Conservation (phyloP, 805 yeast species). For the Grigorovia humatica region DNA sequence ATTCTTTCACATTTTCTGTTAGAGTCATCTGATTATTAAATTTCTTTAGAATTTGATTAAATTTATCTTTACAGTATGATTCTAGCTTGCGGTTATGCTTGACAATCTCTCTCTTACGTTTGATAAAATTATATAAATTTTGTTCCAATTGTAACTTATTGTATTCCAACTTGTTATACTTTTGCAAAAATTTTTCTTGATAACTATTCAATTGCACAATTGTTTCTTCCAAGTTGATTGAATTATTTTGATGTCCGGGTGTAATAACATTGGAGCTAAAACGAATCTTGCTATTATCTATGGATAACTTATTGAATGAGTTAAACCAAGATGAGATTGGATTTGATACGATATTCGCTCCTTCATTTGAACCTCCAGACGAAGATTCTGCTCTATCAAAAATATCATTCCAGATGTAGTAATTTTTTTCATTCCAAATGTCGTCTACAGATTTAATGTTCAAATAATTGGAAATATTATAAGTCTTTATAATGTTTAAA, state of each 20-base stretch:
- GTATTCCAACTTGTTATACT: constrained; percentile 9
- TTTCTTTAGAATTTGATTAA: neutral
- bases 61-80: neutral
- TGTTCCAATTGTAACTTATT: constrained; percentile 12
- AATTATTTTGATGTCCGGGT: neutral
- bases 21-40: neutral
- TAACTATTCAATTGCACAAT: constrained; percentile 11
- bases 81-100: neutral
- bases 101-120: neutral
- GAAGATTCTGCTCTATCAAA: constrained; percentile 1
- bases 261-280: neutral
- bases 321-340: neutral
- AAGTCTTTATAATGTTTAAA: constrained; percentile 15
- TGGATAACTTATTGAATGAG: neutral
- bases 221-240: constrained; percentile 2
- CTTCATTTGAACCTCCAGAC: neutral
- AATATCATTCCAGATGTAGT: constrained; percentile 11
- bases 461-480: neutral
- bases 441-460: neutral
- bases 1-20: neutral
- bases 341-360: neutral
- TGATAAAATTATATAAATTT: constrained; percentile 2
- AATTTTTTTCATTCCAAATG: constrained; percentile 5
- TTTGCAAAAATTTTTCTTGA: constrained; percentile 6
- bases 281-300: too few relatives aligned